Conservation (phyloP, 192 early-diverging fungal species). For the Backusella circina region DNA sequence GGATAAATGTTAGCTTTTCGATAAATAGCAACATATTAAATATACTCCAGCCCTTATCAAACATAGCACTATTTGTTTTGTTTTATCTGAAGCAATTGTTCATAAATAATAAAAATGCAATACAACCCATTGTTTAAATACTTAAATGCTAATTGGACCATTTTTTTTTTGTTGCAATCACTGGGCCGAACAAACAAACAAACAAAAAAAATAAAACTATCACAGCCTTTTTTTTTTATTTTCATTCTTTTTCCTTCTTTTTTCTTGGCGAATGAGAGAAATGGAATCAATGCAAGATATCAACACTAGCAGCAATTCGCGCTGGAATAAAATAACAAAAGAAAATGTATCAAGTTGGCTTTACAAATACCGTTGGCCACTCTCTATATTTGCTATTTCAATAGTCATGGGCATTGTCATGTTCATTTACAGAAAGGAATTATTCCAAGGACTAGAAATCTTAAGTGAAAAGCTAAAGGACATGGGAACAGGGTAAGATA, state of each 20-base stretch:
- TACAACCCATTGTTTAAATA: too few species aligned
- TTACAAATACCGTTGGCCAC: not conserved
- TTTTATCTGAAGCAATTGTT: too few species aligned
- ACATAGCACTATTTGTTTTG: too few species aligned
- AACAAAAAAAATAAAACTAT: not conserved
- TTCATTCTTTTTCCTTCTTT: not conserved
- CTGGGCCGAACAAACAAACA: not conserved
- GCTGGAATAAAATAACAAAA: not conserved
- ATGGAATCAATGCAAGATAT: not conserved
- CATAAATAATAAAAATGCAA: too few species aligned
- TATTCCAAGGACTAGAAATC: slow-evolving; percentile 36
- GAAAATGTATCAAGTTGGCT: not conserved
- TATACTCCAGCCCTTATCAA: too few species aligned
- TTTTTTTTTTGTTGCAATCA: not conserved
- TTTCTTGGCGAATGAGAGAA: not conserved
- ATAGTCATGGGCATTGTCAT: slow-evolving; percentile 27
- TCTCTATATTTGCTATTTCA: not conserved
- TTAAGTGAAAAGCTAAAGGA: slow-evolving; percentile 34
- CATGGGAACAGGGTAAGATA: slow-evolving; percentile 38
- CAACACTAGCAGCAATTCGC: not conserved
- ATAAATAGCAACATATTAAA: too few species aligned
- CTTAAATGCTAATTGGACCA: not conserved
- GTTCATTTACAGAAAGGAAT: slow-evolving; percentile 29
- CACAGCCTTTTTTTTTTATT: not conserved
- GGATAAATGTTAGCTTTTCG: too few species aligned